Percentiles rank a stretch among this genome's conserved stretches.
phyloP scores from a whole-genome alignment of 352 stramenopile species.

The Pythium biforme region DNA sequence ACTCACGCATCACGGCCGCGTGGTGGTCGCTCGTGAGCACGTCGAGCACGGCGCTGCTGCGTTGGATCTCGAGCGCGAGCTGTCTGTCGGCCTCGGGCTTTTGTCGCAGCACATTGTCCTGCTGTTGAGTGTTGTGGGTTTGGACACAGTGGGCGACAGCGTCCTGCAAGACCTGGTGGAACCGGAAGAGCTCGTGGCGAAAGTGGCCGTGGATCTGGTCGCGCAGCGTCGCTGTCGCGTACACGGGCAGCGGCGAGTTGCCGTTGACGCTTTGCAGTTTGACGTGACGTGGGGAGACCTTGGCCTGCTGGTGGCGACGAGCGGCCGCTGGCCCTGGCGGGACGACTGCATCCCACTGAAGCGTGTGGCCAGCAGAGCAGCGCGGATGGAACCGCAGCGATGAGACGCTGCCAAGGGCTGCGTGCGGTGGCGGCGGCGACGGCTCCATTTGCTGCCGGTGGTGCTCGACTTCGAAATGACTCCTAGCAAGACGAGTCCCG shows the following conservation, averaged over 20 bases:
- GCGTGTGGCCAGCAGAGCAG: not conserved
- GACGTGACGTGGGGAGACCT: constrained; percentile 31
- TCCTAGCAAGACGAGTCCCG: too few relatives aligned
- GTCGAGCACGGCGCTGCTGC: constrained; percentile 42
- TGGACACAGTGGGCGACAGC: constrained; percentile 20
- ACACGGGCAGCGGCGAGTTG: constrained; percentile 5
- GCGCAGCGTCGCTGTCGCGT: constrained; percentile 28
- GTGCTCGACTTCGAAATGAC: too few relatives aligned
- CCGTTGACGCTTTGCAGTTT: constrained; percentile 32
- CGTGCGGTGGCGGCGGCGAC: constrained; percentile 2
- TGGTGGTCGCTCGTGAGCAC: constrained; percentile 69
- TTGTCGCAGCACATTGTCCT: not conserved
- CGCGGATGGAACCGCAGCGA: constrained; percentile 7
- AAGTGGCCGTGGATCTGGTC: constrained; percentile 44
- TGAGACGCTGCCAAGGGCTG: not conserved
- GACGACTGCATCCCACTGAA: not conserved
- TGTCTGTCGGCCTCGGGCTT: not conserved
- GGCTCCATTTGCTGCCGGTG: constrained; percentile 11
- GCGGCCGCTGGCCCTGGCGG: not conserved
- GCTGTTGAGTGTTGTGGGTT: too few relatives aligned
- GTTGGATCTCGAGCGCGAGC: constrained; percentile 4
- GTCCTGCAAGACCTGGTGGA: constrained; percentile 65
- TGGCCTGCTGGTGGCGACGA: constrained; percentile 10
- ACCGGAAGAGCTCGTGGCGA: constrained; percentile 63
- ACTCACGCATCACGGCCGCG: constrained; percentile 55